Conservation (phyloP, 2,329 filamentous ascomycete genomes). For the Pleoardoris graminearum region DNA sequence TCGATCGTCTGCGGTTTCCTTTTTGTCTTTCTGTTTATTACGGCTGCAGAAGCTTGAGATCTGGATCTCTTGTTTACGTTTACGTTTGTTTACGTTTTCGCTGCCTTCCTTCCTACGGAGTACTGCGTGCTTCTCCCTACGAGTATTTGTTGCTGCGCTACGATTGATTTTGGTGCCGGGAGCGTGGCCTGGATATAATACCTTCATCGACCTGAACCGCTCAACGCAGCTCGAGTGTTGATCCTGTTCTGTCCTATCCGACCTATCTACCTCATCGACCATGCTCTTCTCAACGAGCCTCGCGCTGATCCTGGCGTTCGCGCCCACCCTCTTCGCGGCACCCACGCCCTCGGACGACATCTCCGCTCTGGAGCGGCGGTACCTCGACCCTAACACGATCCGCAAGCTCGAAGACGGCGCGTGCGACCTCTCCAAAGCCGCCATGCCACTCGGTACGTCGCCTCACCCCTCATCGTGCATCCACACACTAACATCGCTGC, state of each 20-base stretch:
- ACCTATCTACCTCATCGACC: constrained; percentile 5
- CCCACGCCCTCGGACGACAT: constrained; percentile 21
- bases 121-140: neutral
- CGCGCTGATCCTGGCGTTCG: constrained; percentile 37
- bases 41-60: constrained; percentile 8
- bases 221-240: neutral
- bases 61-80: constrained; percentile 21
- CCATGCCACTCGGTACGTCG: constrained; percentile 37
- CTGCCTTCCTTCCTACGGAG: neutral
- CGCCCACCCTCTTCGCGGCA: constrained; percentile 39
- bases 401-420: constrained; percentile 24
- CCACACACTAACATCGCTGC: constrained; percentile 23
- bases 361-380: neutral
- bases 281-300: constrained; percentile 43
- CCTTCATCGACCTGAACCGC: neutral
- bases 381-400: constrained; percentile 9
- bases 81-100: neutral
- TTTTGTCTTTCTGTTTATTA: constrained; percentile 7
- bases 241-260: neutral
- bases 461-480: neutral
- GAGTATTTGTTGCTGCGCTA: too few relatives aligned
- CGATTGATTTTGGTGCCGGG: constrained; percentile 6
- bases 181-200: constrained; percentile 1
- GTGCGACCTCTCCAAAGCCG: constrained; percentile 36
- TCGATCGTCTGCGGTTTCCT: neutral